phyloP scores from a whole-genome alignment of 148 eudicot species.

The Cornus controversa region DNA sequence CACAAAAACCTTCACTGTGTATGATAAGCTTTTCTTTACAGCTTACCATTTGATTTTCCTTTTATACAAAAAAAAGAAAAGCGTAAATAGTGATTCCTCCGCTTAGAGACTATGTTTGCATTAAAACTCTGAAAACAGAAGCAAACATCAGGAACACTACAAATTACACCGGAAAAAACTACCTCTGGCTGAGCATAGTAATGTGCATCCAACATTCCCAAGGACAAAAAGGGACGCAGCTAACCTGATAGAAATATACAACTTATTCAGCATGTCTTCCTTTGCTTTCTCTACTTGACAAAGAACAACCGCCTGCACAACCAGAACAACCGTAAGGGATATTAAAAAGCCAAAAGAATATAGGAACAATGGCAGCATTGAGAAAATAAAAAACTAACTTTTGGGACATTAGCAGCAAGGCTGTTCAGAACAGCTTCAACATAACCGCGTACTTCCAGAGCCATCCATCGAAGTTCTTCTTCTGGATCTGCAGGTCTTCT shows the following conservation, averaged over 20 bases:
- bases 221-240: neutral
- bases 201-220: neutral
- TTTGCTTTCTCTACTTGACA: constrained; percentile 98
- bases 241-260: constrained; percentile 88
- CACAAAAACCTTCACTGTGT: neutral
- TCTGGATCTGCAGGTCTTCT: constrained; percentile 94
- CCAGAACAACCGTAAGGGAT: constrained; percentile 6
- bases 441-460: constrained; percentile 97
- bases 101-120: neutral
- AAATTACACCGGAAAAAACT: neutral
- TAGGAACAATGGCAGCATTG: neutral
- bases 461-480: constrained; percentile 98
- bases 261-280: constrained; percentile 92
- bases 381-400: constrained; percentile 37
- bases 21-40: no score
- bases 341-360: neutral
- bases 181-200: neutral
- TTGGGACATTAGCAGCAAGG: constrained; percentile 96
- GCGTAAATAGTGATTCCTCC: neutral
- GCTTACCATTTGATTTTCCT: no score
- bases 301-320: constrained; percentile 83
- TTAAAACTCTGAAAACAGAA: neutral
- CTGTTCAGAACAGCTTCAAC: constrained; percentile 95
- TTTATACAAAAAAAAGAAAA: no score
- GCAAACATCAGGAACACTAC: neutral